Percentiles rank a stretch among this genome's conserved stretches.
phyloP scores from a whole-genome alignment of 768 basidiomycete species.

The Mycena vitilis region DNA sequence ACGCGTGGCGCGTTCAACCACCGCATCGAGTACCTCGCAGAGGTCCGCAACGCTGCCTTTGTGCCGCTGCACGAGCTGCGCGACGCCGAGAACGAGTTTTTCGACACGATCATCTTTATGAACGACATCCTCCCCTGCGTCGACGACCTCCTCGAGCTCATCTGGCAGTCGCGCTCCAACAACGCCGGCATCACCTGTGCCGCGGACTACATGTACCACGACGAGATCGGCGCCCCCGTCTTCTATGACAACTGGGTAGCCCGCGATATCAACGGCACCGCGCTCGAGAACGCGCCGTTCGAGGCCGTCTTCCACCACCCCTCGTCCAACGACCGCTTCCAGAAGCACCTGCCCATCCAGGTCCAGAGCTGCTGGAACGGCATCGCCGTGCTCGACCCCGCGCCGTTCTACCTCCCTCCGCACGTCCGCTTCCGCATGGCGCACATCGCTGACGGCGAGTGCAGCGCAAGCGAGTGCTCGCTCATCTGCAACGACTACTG shows the following conservation, averaged over 20 bases:
- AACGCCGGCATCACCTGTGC: slow-evolving; percentile 99
- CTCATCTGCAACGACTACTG: slow-evolving; percentile 99
- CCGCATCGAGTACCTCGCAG: slow-evolving; percentile 99
- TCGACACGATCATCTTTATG: slow-evolving; percentile 98
- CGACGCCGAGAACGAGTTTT: slow-evolving; percentile 92
- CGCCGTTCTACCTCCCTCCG: slow-evolving; percentile 92
- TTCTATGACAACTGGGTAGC: slow-evolving; percentile 99
- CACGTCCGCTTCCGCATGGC: slow-evolving; percentile 98
- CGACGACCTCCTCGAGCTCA: slow-evolving; percentile 97
- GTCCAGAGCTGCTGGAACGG: slow-evolving; percentile 99
- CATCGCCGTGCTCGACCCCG: slow-evolving; percentile 94
- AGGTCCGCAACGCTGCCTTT: slow-evolving; percentile 98
- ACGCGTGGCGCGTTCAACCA: slow-evolving; percentile 97
- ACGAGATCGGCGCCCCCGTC: slow-evolving; percentile 92
- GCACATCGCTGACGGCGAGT: slow-evolving; percentile 85
- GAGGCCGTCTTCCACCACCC: slow-evolving; percentile 92
- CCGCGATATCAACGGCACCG: slow-evolving; percentile 97
- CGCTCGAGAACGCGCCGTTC: slow-evolving; percentile 97
- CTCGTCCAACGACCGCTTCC: slow-evolving; percentile 83
- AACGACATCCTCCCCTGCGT: slow-evolving; percentile 99
- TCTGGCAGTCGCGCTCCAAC: slow-evolving; percentile 92
- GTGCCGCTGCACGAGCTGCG: slow-evolving; percentile 95
- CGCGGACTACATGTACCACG: slow-evolving; percentile 99
- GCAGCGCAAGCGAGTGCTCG: slow-evolving; percentile 95
- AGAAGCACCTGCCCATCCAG: slow-evolving; percentile 92